Evolutionary conservation across 2,329 filamentous ascomycete species (phyloP), one percentile per base, ranked within the genome.

Genomic region (Fusarium palustre): DNA sequence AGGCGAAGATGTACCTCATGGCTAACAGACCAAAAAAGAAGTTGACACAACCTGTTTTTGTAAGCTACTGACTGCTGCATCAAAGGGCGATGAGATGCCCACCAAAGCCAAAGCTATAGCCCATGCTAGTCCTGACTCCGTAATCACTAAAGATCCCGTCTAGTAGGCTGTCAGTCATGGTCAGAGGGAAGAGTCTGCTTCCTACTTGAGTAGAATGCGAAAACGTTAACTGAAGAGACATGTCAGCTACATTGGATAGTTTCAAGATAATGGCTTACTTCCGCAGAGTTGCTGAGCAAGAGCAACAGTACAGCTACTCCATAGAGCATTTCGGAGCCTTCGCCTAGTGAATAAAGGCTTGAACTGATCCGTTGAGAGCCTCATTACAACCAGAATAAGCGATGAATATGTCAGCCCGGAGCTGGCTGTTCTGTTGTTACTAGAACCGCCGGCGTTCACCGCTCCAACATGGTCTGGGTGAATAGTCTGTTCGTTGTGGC

Each of bases 191-290:
- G 2, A 0, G 4, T 9, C 1, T 11, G 7, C 9, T 2, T 50
- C 25, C 73, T 75, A 78, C 81, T 78, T 1, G 81, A 83, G 64
- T 84, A 84, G 52, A 84, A 84, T 0, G 82, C 81, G 6, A 83
- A 74, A 0, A 84, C 75, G 3, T 72, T 72, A 4, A 72, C 70
- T 72, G 6, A 0, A n/a, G 9, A 20, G 3, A 4, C 2, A 0
- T 0, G 6, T 67, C 24, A 71, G 59, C 7, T 25, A 15, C 5
- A 22, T 10, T 36, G 6, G 2, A 13, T 2, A 18, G 5, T 3
- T 4, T 2, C 13, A 5, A 4, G 8, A 7, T 3, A 13, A 22
- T 6, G 16, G 46, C 59, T 30, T 57, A 72, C 62, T 66, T 13
- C 76, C 75, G n/a, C 75, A 78, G 2, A 78, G 64, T 34, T 78